Conservation (phyloP, 139 green algal genomes). For the Mesostigma viride region DNA sequence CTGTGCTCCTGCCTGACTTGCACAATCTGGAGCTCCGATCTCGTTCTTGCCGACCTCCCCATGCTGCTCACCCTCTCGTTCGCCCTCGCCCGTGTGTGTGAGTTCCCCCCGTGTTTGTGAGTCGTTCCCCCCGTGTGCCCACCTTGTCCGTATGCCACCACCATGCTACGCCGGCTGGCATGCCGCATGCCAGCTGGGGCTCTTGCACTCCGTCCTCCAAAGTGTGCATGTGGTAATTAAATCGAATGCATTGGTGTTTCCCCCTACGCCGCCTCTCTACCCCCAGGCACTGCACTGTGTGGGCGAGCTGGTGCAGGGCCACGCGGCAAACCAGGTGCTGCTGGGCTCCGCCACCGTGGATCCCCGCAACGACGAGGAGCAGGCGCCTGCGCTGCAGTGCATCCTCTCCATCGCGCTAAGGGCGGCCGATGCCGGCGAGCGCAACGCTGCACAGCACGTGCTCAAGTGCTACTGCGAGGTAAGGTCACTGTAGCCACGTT, state of each 20-base stretch:
- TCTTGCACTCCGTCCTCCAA: too few relatives aligned
- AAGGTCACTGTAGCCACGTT: too few relatives aligned
- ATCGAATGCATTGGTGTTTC: too few relatives aligned
- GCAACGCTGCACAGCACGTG: conserved; percentile 23
- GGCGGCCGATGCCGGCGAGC: conserved; percentile 9
- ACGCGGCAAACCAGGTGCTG: conserved; percentile 31
- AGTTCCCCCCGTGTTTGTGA: too few relatives aligned
- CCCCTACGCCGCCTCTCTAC: too few relatives aligned
- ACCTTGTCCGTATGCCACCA: too few relatives aligned
- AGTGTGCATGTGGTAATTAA: too few relatives aligned
- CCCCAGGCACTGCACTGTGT: conserved; percentile 22
- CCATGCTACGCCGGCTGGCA: too few relatives aligned
- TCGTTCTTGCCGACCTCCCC: background rate
- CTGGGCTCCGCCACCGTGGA: conserved; percentile 27
- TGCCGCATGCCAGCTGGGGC: too few relatives aligned
- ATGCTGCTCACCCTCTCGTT: conserved; percentile 31
- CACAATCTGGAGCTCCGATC: too few relatives aligned
- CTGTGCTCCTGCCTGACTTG: too few relatives aligned
- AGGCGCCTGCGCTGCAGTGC: conserved; percentile 30
- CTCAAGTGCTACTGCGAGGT: conserved; percentile 18
- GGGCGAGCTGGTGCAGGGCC: conserved; percentile 21
- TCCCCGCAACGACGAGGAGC: background rate
- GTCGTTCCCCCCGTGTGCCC: too few relatives aligned
- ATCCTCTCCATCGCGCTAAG: conserved; percentile 23
- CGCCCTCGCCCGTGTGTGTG: background rate